Evolutionary conservation across 1,139 yeast species (phyloP).

Genomic region (Suhomyces taliae): DNA sequence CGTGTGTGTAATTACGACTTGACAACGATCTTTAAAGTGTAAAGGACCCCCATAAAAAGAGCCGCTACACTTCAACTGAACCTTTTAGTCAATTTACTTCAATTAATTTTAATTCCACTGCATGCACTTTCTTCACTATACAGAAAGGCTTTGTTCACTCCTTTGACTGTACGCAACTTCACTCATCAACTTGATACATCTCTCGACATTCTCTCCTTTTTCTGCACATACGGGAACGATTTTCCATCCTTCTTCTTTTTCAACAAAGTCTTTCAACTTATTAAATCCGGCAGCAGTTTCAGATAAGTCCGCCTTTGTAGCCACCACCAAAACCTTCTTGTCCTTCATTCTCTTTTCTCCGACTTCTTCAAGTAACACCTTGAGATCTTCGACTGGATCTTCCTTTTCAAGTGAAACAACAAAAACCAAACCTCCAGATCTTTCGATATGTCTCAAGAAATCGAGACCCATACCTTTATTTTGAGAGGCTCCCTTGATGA

Average conservation of each 20-base stretch:
- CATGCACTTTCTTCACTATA: too few species aligned
- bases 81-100: too few species aligned
- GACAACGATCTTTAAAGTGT: too few species aligned
- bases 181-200: conserved; percentile 70
- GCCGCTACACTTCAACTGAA: too few species aligned
- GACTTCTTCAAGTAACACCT: conserved; percentile 64
- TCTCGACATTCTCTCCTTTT: conserved; percentile 68
- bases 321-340: conserved; percentile 73
- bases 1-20: too few species aligned
- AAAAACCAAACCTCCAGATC: conserved; percentile 87
- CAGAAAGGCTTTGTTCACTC: too few species aligned
- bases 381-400: conserved; percentile 65
- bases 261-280: conserved; percentile 43
- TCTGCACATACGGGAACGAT: conserved; percentile 84
- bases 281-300: conserved; percentile 47
- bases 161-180: conserved; percentile 41
- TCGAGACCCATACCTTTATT: conserved; percentile 94
- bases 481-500: conserved; percentile 79
- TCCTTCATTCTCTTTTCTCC: conserved; percentile 58
- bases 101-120: too few species aligned
- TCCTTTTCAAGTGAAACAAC: conserved; percentile 71
- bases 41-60: too few species aligned
- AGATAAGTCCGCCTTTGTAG: conserved; percentile 85
- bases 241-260: conserved; percentile 52
- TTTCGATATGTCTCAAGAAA: conserved; percentile 85